phyloP scores from a whole-genome alignment of 2,329 filamentous ascomycete genomes.

The Cladobotryum mycophilum region DNA sequence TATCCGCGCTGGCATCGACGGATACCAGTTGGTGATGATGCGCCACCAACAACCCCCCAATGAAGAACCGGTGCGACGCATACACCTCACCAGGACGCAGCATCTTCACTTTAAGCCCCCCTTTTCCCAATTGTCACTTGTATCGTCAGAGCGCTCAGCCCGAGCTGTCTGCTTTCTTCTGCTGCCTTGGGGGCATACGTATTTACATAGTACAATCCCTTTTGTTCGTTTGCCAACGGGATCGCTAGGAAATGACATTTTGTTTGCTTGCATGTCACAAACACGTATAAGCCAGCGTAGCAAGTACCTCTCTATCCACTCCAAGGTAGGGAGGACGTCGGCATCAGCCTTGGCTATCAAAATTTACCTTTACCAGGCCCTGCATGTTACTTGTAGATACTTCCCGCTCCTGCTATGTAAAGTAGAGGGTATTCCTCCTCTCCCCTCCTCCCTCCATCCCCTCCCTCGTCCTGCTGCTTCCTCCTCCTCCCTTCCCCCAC shows the following conservation, averaged over 20 bases:
- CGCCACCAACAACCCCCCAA: constrained; percentile 8
- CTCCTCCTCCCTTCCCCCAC: constrained; percentile 1
- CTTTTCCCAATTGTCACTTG: constrained; percentile 1
- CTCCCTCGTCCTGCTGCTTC: neutral
- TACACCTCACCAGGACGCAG: neutral
- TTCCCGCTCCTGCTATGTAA: neutral
- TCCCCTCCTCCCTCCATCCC: no score
- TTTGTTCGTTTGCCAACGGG: neutral
- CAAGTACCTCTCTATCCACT: neutral
- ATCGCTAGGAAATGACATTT: neutral
- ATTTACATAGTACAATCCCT: no score
- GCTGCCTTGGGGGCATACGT: neutral
- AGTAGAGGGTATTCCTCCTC: no score
- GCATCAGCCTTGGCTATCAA: no score
- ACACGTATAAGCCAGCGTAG: neutral
- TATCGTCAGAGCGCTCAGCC: neutral
- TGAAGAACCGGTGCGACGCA: neutral
- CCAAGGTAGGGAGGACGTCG: no score
- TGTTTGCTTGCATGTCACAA: neutral
- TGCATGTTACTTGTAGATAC: constrained; percentile 1
- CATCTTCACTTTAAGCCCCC: neutral
- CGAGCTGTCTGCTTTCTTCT: neutral
- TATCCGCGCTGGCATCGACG: no score
- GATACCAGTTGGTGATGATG: constrained; percentile 2
- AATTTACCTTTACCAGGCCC: no score